Percentiles rank a stretch among this genome's conserved stretches.
Conservation (phyloP, 2,329 filamentous ascomycete species). For the Botryotinia narcissicola region DNA sequence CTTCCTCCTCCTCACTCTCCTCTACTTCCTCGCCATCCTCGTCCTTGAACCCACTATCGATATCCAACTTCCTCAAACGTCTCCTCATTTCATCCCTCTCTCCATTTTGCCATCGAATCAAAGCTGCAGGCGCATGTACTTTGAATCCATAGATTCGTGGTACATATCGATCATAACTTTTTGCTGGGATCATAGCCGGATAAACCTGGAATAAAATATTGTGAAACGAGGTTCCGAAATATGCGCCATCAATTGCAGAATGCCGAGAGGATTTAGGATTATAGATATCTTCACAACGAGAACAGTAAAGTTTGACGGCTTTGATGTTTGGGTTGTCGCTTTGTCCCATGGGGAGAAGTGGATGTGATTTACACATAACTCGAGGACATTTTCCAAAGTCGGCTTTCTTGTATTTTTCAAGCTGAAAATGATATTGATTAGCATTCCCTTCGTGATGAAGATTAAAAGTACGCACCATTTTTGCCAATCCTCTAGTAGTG, state of each 20-base stretch:
- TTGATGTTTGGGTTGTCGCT: slow-evolving; percentile 85
- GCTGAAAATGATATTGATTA: slow-evolving; percentile 50
- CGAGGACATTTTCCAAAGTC: slow-evolving; percentile 98
- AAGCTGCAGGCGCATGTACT: slow-evolving; percentile 82
- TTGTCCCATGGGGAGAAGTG: slow-evolving; percentile 90
- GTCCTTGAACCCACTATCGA: slow-evolving; percentile 79
- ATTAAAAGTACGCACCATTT: slow-evolving; percentile 71
- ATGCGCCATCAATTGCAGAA: slow-evolving; percentile 92
- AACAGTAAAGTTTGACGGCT: slow-evolving; percentile 95
- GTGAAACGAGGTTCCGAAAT: slow-evolving; percentile 97
- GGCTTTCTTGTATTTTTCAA: slow-evolving; percentile 97
- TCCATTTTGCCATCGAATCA: slow-evolving; percentile 86
- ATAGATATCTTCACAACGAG: slow-evolving; percentile 96
- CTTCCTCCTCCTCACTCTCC: slow-evolving; percentile 52
- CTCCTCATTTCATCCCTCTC: slow-evolving; percentile 80
- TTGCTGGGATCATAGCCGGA: slow-evolving; percentile 80
- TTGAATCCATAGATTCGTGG: slow-evolving; percentile 94
- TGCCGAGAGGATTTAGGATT: slow-evolving; percentile 98
- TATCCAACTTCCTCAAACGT: slow-evolving; percentile 65
- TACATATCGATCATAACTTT: slow-evolving; percentile 81
- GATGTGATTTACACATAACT: slow-evolving; percentile 90
- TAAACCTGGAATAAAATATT: slow-evolving; percentile 99
- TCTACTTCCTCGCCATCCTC: slow-evolving; percentile 58
- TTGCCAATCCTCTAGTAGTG: slow-evolving; percentile 86
- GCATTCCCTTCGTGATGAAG: slow-evolving; percentile 5